A percentile compares a stretch with the other conserved stretches of the same genome.
Conservation (phyloP, 2,329 filamentous ascomycete genomes). For the Xylaria hypoxylon region DNA sequence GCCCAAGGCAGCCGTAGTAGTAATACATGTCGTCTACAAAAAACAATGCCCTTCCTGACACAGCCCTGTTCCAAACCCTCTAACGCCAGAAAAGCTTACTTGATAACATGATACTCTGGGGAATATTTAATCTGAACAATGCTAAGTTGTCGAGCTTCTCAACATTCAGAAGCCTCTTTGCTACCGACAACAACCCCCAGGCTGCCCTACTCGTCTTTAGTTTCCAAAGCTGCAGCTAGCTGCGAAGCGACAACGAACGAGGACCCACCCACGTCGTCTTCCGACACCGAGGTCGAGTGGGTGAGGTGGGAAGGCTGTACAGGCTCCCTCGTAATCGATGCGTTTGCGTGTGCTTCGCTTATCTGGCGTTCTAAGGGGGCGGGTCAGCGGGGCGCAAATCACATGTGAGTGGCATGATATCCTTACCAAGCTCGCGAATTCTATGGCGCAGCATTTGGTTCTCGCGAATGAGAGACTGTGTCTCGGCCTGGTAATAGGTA, state of each 20-base stretch:
- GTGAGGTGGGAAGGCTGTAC: constrained; percentile 62
- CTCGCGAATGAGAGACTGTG: constrained; percentile 79
- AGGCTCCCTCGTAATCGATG: constrained; percentile 59
- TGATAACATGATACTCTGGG: constrained; percentile 3
- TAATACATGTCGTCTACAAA: constrained; percentile 27
- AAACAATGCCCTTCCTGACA: neutral
- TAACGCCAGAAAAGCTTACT: neutral
- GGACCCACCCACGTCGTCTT: constrained; percentile 50
- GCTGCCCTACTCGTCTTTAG: constrained; percentile 44
- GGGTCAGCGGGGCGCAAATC: constrained; percentile 31
- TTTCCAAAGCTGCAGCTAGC: constrained; percentile 35
- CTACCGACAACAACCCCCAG: constrained; percentile 2
- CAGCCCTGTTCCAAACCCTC: neutral
- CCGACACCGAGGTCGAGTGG: constrained; percentile 59
- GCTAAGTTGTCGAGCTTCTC: neutral
- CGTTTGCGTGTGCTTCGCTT: constrained; percentile 55
- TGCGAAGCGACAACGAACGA: constrained; percentile 35
- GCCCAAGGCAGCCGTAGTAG: constrained; percentile 16
- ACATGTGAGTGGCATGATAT: neutral
- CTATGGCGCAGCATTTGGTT: constrained; percentile 85
- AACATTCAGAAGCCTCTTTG: neutral
- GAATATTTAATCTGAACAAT: neutral
- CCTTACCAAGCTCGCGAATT: constrained; percentile 76
- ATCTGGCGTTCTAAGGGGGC: constrained; percentile 64
- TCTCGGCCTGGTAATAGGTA: constrained; percentile 85